Percentiles rank a stretch among this genome's conserved stretches.
Evolutionary conservation across 306 rosid species (phyloP).

Genomic region (Gillenia trifoliata): DNA sequence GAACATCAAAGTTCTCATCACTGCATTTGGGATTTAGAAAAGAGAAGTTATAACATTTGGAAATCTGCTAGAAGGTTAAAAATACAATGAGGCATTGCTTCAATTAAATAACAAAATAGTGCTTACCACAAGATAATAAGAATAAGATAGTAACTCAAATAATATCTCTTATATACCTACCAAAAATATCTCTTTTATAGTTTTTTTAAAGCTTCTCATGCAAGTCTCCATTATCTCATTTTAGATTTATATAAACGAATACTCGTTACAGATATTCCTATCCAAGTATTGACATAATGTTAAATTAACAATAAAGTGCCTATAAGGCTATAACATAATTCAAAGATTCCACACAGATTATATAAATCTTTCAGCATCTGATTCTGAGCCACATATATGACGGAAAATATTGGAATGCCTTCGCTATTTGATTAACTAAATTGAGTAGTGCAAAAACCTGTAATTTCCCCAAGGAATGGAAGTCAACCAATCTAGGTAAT

Average conservation of each 20-base stretch:
- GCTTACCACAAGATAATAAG: background rate
- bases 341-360: background rate
- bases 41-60: background rate
- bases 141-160: background rate
- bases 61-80: background rate
- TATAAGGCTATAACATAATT: background rate
- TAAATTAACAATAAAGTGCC: background rate
- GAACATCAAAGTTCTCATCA: slow-evolving; percentile 93
- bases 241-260: background rate
- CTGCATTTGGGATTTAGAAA: slow-evolving; percentile 39
- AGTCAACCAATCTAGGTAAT: slow-evolving; percentile 98
- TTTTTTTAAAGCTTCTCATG: background rate
- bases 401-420: background rate
- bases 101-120: background rate
- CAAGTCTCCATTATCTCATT: background rate
- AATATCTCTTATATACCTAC: background rate
- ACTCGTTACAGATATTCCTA: background rate
- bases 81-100: background rate
- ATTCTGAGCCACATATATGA: background rate
- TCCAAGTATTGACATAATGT: background rate
- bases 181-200: background rate
- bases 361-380: background rate
- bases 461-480: slow-evolving; percentile 96
- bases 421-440: background rate
- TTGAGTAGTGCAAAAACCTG: slow-evolving; percentile 51